Conservation (phyloP, 495 filamentous ascomycete genomes). For the Thozetella sp. region DNA sequence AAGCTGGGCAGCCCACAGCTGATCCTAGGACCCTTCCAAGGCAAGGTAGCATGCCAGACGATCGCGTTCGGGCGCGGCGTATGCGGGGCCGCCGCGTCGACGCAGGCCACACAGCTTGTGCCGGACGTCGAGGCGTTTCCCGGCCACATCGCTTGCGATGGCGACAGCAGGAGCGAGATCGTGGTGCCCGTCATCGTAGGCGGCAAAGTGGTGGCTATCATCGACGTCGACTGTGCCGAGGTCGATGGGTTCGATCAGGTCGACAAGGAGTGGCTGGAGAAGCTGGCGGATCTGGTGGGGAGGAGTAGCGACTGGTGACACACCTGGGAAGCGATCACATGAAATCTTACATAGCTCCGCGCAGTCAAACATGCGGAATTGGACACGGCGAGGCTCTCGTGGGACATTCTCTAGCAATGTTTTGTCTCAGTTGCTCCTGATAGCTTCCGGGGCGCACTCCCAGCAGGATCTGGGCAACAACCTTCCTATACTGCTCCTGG, state of each 20-base stretch:
- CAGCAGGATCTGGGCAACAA: background rate
- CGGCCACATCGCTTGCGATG: conserved; percentile 92
- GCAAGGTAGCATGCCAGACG: conserved; percentile 85
- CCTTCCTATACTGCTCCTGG: background rate
- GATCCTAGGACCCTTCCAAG: conserved; percentile 86
- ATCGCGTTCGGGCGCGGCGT: conserved; percentile 82
- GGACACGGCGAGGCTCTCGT: too few relatives aligned
- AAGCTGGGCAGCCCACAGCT: conserved; percentile 50
- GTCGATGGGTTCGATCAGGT: conserved; percentile 73
- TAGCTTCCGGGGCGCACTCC: background rate
- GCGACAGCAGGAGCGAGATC: conserved; percentile 82
- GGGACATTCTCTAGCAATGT: too few relatives aligned
- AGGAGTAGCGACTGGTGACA: conserved; percentile 73
- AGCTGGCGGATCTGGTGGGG: conserved; percentile 66
- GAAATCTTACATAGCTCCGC: background rate
- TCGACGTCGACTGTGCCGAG: conserved; percentile 83
- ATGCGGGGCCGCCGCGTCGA: conserved; percentile 76
- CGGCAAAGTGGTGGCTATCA: conserved; percentile 72
- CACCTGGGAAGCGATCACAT: background rate
- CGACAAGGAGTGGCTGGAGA: conserved; percentile 70
- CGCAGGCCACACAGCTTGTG: conserved; percentile 67
- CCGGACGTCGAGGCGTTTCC: conserved; percentile 76
- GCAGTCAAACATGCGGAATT: too few relatives aligned
- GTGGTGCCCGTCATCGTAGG: conserved; percentile 76
- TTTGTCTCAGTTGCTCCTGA: too few relatives aligned